A percentile compares a stretch with the other conserved stretches of the same genome.
These are phyloP conservation scores for Eutypa lata DNA, from an alignment of 2,329 filamentous ascomycete genomes.

Conservation along the genomic window DNA sequence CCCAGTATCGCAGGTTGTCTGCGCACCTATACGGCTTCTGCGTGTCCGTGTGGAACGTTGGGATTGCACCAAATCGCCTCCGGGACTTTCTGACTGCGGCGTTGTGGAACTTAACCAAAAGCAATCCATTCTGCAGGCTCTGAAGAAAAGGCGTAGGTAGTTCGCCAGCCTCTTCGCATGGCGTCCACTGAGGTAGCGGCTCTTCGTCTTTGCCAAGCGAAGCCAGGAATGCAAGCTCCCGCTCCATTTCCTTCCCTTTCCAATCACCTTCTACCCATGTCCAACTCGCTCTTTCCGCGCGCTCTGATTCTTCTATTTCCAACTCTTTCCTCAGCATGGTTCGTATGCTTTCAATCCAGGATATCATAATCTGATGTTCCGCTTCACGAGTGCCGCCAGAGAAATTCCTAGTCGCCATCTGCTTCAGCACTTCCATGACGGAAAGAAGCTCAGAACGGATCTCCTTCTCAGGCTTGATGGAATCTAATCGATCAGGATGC, in stretches of 20 bases:
- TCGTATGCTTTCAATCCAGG: conserved; percentile 78
- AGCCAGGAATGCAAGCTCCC: conserved; percentile 77
- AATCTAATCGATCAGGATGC: conserved; percentile 76
- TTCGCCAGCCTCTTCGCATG: conserved; percentile 46
- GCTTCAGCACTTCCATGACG: conserved; percentile 87
- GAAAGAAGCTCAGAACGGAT: conserved; percentile 80
- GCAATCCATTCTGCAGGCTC: conserved; percentile 72
- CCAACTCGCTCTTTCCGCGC: conserved; percentile 69
- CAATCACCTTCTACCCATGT: conserved; percentile 78
- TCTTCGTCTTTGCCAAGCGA: conserved; percentile 65
- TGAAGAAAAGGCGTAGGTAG: conserved; percentile 71
- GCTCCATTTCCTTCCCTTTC: conserved; percentile 68
- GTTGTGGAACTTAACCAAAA: conserved; percentile 86
- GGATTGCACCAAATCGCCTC: conserved; percentile 85
- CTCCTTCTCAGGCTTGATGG: conserved; percentile 82
- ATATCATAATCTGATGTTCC: conserved; percentile 71
- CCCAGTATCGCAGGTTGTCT: conserved; percentile 93
- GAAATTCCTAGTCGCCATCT: conserved; percentile 86
- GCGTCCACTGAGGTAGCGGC: conserved; percentile 66
- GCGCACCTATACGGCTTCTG: conserved; percentile 90
- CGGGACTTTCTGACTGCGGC: conserved; percentile 80
- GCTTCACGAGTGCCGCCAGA: conserved; percentile 74
- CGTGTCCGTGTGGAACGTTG: conserved; percentile 85
- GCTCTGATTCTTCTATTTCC: conserved; percentile 70
- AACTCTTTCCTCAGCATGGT: conserved; percentile 75